Evolutionary conservation across 2,329 filamentous ascomycete species (phyloP).

Genomic region (Polytolypa hystricis): DNA sequence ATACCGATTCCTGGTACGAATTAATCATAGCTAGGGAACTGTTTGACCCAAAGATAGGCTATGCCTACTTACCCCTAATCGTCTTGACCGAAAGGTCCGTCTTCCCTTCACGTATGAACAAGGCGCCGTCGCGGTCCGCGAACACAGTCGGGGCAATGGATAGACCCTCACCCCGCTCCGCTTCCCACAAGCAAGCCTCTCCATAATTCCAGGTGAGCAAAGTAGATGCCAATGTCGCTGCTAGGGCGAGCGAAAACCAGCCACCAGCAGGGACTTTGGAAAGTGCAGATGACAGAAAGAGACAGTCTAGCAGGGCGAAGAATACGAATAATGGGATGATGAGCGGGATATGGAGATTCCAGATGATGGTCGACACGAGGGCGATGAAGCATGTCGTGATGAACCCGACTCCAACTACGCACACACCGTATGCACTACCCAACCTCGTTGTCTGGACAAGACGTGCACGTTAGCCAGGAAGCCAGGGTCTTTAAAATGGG

Average conservation of each 20-base stretch:
- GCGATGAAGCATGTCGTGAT: slow-evolving; percentile 66
- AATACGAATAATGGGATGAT: slow-evolving; percentile 52
- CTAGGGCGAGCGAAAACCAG: slow-evolving; percentile 64
- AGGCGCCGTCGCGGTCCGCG: slow-evolving; percentile 8
- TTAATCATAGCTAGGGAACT: background rate
- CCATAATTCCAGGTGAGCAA: slow-evolving; percentile 70
- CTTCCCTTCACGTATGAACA: slow-evolving; percentile 10
- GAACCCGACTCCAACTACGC: slow-evolving; percentile 70
- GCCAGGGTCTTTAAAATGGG: background rate
- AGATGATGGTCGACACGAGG: slow-evolving; percentile 60
- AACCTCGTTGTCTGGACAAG: slow-evolving; percentile 48
- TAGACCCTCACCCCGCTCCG: slow-evolving; percentile 53
- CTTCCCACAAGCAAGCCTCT: slow-evolving; percentile 65
- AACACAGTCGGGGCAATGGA: slow-evolving; percentile 23
- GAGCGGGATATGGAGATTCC: slow-evolving; percentile 51
- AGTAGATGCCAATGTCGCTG: slow-evolving; percentile 49
- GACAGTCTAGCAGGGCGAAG: slow-evolving; percentile 56
- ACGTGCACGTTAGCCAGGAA: background rate
- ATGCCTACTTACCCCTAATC: slow-evolving; percentile 8
- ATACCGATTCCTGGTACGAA: slow-evolving; percentile 50
- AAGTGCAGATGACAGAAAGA: slow-evolving; percentile 58
- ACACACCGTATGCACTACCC: slow-evolving; percentile 67
- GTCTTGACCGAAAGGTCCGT: slow-evolving; percentile 10
- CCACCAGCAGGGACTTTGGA: slow-evolving; percentile 65
- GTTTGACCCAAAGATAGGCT: background rate